Evolutionary conservation across 202 grass and related monocot species (phyloP).

Genomic region (Brachypodium distachyon): DNA sequence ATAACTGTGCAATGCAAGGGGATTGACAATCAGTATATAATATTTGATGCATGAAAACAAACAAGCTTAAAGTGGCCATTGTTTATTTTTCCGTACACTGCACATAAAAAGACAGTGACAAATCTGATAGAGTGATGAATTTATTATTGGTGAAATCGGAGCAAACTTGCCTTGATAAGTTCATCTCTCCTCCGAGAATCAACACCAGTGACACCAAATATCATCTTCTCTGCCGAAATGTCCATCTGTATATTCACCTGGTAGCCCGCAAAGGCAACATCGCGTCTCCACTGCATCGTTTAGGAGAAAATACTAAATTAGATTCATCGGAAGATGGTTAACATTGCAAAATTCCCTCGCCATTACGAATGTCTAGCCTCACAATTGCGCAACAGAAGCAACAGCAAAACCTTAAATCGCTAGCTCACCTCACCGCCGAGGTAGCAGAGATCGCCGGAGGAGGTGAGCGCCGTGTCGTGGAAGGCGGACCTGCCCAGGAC

Average conservation of each 20-base stretch:
- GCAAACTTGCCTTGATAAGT: slow-evolving; percentile 71
- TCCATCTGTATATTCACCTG: slow-evolving; percentile 97
- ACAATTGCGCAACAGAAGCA: background rate
- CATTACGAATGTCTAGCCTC: background rate
- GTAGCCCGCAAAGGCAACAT: slow-evolving; percentile 90
- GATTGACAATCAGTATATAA: background rate
- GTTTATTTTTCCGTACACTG: background rate
- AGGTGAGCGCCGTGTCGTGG: slow-evolving; percentile 83
- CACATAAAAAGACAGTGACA: background rate
- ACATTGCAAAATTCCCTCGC: background rate
- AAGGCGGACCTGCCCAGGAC: slow-evolving; percentile 81
- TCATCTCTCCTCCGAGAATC: slow-evolving; percentile 83
- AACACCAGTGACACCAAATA: slow-evolving; percentile 66
- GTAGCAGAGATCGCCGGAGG: slow-evolving; percentile 87
- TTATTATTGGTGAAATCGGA: background rate
- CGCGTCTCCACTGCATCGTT: slow-evolving; percentile 80
- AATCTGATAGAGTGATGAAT: background rate
- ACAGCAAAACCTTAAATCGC: background rate
- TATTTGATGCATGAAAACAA: background rate
- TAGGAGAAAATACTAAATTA: background rate
- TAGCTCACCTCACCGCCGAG: slow-evolving; percentile 73
- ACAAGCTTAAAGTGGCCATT: background rate
- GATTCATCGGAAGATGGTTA: background rate
- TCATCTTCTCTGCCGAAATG: slow-evolving; percentile 87
- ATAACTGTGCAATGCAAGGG: background rate